Evolutionary conservation across 176 grass and related monocot species (phyloP).

Genomic region (Cenchrus americanus): DNA sequence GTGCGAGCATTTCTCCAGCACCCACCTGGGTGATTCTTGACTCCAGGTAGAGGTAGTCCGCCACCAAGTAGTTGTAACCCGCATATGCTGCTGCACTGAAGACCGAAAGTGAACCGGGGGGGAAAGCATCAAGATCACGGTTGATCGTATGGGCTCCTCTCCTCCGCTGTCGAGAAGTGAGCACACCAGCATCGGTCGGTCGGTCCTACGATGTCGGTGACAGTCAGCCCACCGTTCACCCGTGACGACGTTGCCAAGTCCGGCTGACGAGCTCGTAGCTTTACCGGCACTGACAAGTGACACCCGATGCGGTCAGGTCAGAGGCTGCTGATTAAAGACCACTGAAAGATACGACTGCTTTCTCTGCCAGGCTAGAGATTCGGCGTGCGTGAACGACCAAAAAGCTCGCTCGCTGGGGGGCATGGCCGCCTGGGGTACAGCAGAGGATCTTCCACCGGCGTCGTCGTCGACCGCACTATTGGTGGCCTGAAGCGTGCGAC

Average conservation of each 20-base stretch:
- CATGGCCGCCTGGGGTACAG: too few relatives aligned
- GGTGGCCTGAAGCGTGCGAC: conserved; percentile 23
- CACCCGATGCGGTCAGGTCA: not conserved
- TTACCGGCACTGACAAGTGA: not conserved
- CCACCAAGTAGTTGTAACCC: too few relatives aligned
- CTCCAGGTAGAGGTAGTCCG: too few relatives aligned
- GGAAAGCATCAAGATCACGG: too few relatives aligned
- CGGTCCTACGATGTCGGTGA: too few relatives aligned
- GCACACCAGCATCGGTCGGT: too few relatives aligned
- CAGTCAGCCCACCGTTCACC: not conserved
- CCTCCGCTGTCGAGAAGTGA: too few relatives aligned
- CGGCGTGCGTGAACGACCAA: not conserved
- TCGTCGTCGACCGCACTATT: conserved; percentile 27
- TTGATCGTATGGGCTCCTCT: too few relatives aligned
- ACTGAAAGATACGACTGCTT: not conserved
- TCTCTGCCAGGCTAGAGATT: not conserved
- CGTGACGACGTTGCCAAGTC: not conserved
- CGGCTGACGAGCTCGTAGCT: not conserved
- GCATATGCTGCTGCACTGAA: too few relatives aligned
- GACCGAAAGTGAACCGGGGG: too few relatives aligned
- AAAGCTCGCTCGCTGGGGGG: not conserved
- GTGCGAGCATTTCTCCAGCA: too few relatives aligned
- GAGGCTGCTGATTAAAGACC: not conserved
- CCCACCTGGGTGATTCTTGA: too few relatives aligned
- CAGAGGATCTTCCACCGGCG: not conserved